A percentile compares a stretch with the other conserved stretches of the same genome.
phyloP scores from a whole-genome alignment of 108 stramenopile species.

The Skeletonema costatum region DNA sequence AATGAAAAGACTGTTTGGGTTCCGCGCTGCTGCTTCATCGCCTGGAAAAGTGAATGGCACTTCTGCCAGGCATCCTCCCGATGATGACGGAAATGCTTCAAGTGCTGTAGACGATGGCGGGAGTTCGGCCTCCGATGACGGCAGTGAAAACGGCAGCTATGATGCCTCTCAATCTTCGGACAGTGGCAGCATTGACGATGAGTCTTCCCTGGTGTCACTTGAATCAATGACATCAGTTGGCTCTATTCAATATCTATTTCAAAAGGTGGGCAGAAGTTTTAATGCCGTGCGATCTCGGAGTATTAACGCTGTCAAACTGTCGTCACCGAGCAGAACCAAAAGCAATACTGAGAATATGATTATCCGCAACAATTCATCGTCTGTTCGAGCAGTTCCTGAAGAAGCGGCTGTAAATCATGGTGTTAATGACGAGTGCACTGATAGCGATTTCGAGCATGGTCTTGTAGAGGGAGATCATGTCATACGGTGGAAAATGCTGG shows the following conservation, averaged over 20 bases:
- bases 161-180: not conserved
- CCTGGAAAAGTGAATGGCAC: not conserved
- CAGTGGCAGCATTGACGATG: not conserved
- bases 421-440: not conserved
- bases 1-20: not conserved
- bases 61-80: not conserved
- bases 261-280: not conserved
- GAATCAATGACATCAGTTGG: constrained; percentile 1
- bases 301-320: not conserved
- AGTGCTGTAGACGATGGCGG: not conserved
- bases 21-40: not conserved
- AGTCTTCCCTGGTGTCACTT: not conserved
- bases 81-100: not conserved
- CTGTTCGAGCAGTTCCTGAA: constrained; percentile 9
- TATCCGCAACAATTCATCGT: not conserved
- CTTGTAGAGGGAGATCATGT: constrained; percentile 55
- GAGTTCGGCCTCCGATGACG: constrained; percentile 2
- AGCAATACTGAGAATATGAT: not conserved
- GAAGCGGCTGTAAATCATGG: not conserved
- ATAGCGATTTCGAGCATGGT: constrained; percentile 18
- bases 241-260: not conserved
- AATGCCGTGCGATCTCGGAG: not conserved
- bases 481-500: constrained; percentile 53
- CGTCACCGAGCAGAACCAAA: not conserved
- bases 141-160: not conserved